Evolutionary conservation across 352 stramenopile genomes (phyloP).

Genomic region (Halophytophthora polymorphica): DNA sequence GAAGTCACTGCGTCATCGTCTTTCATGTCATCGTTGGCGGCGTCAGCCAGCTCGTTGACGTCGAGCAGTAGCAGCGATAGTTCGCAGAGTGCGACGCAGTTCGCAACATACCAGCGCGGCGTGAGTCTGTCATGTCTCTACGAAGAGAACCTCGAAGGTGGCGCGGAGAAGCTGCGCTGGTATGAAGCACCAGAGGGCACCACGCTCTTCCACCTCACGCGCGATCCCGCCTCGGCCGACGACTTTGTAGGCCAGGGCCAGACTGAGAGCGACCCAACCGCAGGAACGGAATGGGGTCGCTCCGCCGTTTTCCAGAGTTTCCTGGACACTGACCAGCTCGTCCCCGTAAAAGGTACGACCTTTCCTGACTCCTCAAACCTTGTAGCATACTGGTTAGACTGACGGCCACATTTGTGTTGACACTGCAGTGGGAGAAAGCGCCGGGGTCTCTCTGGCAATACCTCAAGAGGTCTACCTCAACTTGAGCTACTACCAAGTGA

Average conservation of each 20-base stretch:
- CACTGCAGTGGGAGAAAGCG: slow-evolving; percentile 33
- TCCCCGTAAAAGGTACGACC: slow-evolving; percentile 64
- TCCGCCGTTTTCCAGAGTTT: slow-evolving; percentile 42
- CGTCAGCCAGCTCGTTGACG: slow-evolving; percentile 12
- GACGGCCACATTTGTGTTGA: slow-evolving; percentile 6
- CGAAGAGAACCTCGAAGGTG: slow-evolving; percentile 81
- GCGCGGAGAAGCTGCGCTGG: slow-evolving; percentile 79
- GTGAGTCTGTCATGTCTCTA: slow-evolving; percentile 90
- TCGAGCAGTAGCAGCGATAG: slow-evolving; percentile 7
- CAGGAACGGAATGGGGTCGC: slow-evolving; percentile 54
- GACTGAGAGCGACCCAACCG: slow-evolving; percentile 10
- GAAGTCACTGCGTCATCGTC: slow-evolving; percentile 21
- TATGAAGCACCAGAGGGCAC: slow-evolving; percentile 80
- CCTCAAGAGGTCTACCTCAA: slow-evolving; percentile 74
- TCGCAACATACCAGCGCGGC: slow-evolving; percentile 44
- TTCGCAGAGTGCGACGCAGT: slow-evolving; percentile 10
- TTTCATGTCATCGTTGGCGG: slow-evolving; percentile 41
- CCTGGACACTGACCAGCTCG: slow-evolving; percentile 63
- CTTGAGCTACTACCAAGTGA: slow-evolving; percentile 79
- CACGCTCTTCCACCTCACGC: slow-evolving; percentile 88
- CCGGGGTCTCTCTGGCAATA: slow-evolving; percentile 47
- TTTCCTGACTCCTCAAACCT: not conserved
- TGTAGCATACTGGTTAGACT: too few relatives aligned
- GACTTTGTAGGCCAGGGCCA: slow-evolving; percentile 48
- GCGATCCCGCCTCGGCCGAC: slow-evolving; percentile 54